phyloP scores from a whole-genome alignment of 2,329 filamentous ascomycete genomes.

The Aureobasidium sp. region DNA sequence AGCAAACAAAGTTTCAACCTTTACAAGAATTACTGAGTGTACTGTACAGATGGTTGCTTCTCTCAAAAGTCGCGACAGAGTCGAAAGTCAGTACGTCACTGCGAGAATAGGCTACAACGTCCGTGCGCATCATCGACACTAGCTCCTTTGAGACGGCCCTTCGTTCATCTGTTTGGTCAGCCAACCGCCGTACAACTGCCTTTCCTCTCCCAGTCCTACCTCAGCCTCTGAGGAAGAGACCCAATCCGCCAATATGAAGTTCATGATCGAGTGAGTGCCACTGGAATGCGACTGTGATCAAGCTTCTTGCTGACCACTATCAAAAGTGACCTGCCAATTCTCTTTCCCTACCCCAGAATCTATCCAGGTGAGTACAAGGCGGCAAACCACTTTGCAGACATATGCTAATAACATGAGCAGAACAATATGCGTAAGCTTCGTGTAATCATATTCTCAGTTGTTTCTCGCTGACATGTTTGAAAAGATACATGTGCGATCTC shows the following conservation, averaged over 20 bases:
- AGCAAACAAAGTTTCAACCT: too few relatives aligned
- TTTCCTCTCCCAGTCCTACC: background rate
- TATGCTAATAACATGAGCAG: slow-evolving; percentile 26
- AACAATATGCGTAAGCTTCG: slow-evolving; percentile 56
- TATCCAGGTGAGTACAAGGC: slow-evolving; percentile 46
- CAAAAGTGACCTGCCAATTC: slow-evolving; percentile 56
- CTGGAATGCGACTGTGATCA: background rate
- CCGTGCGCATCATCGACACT: background rate
- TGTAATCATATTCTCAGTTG: too few relatives aligned
- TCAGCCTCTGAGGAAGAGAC: background rate
- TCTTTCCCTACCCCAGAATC: slow-evolving; percentile 69
- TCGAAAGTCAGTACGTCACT: background rate
- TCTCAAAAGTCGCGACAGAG: background rate
- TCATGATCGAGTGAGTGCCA: slow-evolving; percentile 63
- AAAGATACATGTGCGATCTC: slow-evolving; percentile 72
- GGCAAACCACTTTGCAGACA: background rate
- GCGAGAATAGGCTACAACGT: background rate
- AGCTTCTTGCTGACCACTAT: slow-evolving; percentile 1
- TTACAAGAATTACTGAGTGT: background rate
- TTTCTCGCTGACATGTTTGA: background rate
- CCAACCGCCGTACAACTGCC: background rate
- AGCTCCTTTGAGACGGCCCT: slow-evolving; percentile 2
- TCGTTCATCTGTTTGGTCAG: slow-evolving; percentile 8
- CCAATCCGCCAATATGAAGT: slow-evolving; percentile 58
- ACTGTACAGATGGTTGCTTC: background rate